These are phyloP conservation scores for Entamoeba dispar DNA, from an alignment of 208 protist species.

Conservation along the genomic window DNA sequence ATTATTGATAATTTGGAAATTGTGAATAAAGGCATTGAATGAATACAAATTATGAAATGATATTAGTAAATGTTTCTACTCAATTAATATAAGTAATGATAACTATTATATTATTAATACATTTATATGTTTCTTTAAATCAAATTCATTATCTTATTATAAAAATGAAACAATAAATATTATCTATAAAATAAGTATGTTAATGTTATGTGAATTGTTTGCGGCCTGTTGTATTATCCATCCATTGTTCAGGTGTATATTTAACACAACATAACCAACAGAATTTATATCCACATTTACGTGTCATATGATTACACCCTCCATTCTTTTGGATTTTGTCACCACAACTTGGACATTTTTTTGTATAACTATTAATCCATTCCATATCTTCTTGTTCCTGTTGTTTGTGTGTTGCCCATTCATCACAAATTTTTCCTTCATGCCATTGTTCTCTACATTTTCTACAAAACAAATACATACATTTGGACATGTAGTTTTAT, in stretches of 20 bases:
- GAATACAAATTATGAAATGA: too few relatives aligned
- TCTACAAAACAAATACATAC: background rate
- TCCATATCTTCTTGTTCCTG: background rate
- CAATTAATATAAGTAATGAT: too few relatives aligned
- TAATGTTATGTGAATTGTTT: background rate
- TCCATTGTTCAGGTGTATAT: background rate
- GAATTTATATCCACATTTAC: background rate
- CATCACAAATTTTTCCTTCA: background rate
- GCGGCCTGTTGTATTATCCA: background rate
- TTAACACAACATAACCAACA: background rate
- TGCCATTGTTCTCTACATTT: background rate
- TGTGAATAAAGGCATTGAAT: too few relatives aligned
- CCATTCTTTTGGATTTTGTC: background rate
- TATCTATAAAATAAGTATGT: too few relatives aligned
- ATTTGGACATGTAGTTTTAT: background rate
- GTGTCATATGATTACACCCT: background rate
- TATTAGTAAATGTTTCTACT: too few relatives aligned
- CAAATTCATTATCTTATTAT: too few relatives aligned
- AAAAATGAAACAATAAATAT: too few relatives aligned
- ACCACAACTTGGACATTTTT: background rate
- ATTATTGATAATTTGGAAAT: too few relatives aligned
- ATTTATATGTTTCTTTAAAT: too few relatives aligned
- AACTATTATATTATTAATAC: too few relatives aligned
- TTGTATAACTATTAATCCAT: background rate
- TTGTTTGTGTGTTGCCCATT: background rate